A percentile compares a stretch with the other conserved stretches of the same genome.
These are phyloP conservation scores for Megacollybia marginata DNA, from an alignment of 768 basidiomycete genomes.

Conservation along the genomic window DNA sequence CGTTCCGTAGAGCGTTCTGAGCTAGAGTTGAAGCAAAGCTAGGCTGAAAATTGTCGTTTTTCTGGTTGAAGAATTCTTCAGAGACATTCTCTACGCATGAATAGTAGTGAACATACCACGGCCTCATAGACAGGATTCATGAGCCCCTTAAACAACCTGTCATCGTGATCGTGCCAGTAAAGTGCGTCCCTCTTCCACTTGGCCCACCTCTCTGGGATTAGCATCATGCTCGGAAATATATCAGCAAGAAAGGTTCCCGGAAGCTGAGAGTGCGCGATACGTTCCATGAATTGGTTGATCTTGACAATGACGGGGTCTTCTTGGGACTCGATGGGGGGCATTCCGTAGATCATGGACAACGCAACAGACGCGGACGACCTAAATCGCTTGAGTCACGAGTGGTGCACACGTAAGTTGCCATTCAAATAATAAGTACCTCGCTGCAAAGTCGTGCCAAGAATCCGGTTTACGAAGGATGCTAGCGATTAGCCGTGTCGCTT, in stretches of 20 bases:
- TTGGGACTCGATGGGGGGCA: conserved; percentile 2
- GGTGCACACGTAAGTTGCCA: not conserved
- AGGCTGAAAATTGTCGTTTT: too few species aligned
- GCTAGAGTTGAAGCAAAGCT: too few species aligned
- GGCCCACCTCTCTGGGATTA: conserved; percentile 18
- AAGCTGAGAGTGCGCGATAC: conserved; percentile 21
- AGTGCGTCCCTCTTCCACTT: conserved; percentile 22
- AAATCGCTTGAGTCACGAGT: not conserved
- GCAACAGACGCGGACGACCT: conserved; percentile 8
- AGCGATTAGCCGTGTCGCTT: conserved; percentile 4
- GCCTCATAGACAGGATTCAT: too few species aligned
- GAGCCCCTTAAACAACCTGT: too few species aligned
- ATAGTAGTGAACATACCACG: too few species aligned
- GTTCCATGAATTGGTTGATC: conserved; percentile 12
- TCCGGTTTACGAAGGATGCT: conserved; percentile 6
- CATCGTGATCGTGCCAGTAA: too few species aligned
- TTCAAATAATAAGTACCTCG: not conserved
- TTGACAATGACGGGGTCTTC: conserved; percentile 10
- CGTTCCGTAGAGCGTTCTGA: too few species aligned
- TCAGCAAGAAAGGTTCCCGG: conserved; percentile 30
- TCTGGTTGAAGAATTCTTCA: too few species aligned
- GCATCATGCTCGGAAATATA: conserved; percentile 21
- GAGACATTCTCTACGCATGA: too few species aligned
- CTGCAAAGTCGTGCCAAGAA: conserved; percentile 17
- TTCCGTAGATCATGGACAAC: conserved; percentile 10